Evolutionary conservation across 257 asterid species (phyloP), one percentile per base, ranked within the genome.

Genomic region (Solanum virginianum): DNA sequence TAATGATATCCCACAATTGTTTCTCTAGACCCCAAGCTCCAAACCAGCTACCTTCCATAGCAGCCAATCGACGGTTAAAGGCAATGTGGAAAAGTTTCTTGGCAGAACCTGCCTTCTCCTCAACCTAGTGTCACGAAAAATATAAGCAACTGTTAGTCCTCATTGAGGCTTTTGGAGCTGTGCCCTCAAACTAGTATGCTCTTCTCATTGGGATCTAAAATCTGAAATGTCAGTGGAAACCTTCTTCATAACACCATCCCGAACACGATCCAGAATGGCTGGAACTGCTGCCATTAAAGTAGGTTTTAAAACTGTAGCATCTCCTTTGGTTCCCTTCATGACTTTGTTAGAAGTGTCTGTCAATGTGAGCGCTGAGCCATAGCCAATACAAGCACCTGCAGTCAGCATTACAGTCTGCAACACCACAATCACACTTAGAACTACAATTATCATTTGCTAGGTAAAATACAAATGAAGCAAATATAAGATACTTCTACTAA

Each of bases 311-410:
- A 72, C 88, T 26, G 99, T 91, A 88, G 94, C 93, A 88, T 95
- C 99, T 86, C 99, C 99, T 89, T 88, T 88, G 72, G 99, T 94
- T 88, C 99, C 99, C 84, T 92, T 95, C 89, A 92, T 95, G 26
- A 95, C 86, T 92, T 93, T 95, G 92, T 92, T 95, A 62, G 99
- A 94, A 57, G 99, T 93, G 87, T 95, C 99, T n/a, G 98, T 95
- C 85, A 95, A 82, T 62, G 99, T 95, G 88, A 94, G 87, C 51
- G 98, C 84, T 47, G 99, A 91, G 81, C 99, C 98, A 91, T 94
- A 95, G 83, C 99, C 99, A 88, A 95, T 92, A 82, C 94, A 80
- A 24, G 89, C 88, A 85, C 99, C 99, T 36, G 93, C 97, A 80
- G 97, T 88, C 86, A 92, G 74, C 98, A 95, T 94, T 86, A 93